phyloP scores from a whole-genome alignment of 805 yeast genomes.

The Scheffersomyces coipomensis region DNA sequence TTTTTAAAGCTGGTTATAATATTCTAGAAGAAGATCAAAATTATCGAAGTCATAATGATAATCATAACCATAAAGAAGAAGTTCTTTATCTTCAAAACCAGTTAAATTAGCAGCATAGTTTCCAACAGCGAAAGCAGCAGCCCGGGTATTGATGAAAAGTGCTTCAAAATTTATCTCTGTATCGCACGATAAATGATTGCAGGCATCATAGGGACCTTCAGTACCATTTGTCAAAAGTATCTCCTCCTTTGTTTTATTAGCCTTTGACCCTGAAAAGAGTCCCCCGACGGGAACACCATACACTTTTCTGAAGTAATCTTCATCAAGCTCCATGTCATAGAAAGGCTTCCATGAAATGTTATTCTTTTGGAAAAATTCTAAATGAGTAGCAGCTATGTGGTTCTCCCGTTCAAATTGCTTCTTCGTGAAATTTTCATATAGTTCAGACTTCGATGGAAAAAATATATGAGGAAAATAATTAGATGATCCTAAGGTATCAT shows the following conservation, averaged over 20 bases:
- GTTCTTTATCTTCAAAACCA: neutral
- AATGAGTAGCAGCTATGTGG: neutral
- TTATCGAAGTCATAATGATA: too few species aligned
- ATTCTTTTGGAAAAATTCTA: neutral
- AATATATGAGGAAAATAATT: constrained; percentile 2
- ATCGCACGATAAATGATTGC: neutral
- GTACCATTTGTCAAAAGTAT: neutral
- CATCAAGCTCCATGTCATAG: neutral
- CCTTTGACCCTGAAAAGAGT: neutral
- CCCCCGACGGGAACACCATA: neutral
- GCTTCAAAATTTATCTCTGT: neutral
- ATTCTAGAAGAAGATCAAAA: too few species aligned
- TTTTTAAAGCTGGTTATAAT: too few species aligned
- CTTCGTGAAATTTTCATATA: too few species aligned
- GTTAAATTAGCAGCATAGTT: neutral
- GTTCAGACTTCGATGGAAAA: neutral
- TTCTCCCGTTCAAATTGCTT: neutral
- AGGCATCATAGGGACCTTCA: neutral
- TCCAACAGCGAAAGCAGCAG: neutral
- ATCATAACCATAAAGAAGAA: neutral
- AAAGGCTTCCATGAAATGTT: neutral
- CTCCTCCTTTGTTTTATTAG: neutral
- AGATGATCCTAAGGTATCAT: constrained; percentile 2
- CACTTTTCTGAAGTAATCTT: too few species aligned
- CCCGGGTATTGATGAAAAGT: neutral